These are phyloP conservation scores for Fragaria vesca DNA, from an alignment of 306 rosid genomes.

Conservation along the genomic window DNA sequence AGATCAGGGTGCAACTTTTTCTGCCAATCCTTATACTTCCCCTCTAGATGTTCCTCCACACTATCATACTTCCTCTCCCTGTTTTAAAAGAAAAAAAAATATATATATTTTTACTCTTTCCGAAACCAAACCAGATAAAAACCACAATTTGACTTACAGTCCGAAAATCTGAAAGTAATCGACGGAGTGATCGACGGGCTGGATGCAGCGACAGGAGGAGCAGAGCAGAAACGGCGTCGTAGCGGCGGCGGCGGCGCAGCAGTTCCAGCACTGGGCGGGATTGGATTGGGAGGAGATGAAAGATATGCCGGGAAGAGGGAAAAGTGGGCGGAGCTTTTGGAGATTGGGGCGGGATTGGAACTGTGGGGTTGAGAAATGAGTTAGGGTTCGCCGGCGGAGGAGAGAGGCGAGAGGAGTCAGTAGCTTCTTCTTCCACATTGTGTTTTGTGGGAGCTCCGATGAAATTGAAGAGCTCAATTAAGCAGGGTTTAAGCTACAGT, in stretches of 20 bases:
- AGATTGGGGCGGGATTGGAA: constrained; percentile 10
- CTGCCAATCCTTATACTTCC: constrained; percentile 91
- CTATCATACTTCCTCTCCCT: constrained; percentile 77
- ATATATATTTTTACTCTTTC: neutral
- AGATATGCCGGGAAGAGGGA: constrained; percentile 21
- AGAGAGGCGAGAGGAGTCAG: constrained; percentile 33
- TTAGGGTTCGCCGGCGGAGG: constrained; percentile 32
- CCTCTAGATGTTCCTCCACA: constrained; percentile 61
- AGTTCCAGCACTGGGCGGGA: constrained; percentile 63
- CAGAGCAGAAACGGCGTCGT: constrained; percentile 59
- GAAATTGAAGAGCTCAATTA: too few species aligned
- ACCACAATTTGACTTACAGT: constrained; percentile 43
- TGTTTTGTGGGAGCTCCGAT: too few species aligned
- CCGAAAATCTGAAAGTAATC: constrained; percentile 80
- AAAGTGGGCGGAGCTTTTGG: constrained; percentile 4
- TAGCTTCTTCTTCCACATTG: constrained; percentile 33
- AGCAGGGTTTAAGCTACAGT: too few species aligned
- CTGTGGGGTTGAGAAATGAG: constrained; percentile 9
- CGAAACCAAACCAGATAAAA: neutral
- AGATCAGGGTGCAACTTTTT: constrained; percentile 95
- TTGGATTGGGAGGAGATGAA: constrained; percentile 29
- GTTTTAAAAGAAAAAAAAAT: neutral
- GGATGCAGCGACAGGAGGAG: constrained; percentile 65
- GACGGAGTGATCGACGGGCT: constrained; percentile 64
- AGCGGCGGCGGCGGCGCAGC: constrained; percentile 37